phyloP scores from a whole-genome alignment of 2,329 filamentous ascomycete species.

The Aspergillus quadrilineatus region DNA sequence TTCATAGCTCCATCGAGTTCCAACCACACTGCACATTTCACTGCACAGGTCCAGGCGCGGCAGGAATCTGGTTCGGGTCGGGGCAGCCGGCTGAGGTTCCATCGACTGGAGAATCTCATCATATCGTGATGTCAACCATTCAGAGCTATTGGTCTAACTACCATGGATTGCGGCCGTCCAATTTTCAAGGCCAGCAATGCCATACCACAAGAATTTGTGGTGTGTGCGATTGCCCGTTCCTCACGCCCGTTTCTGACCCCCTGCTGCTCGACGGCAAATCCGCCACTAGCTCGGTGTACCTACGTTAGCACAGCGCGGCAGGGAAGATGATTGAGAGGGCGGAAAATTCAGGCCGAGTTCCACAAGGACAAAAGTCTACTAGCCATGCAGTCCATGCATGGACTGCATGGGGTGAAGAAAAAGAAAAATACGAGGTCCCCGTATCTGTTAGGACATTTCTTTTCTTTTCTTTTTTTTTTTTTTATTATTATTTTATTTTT shows the following conservation, averaged over 20 bases:
- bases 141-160: neutral
- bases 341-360: neutral
- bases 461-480: too few relatives aligned
- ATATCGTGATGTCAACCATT: constrained; percentile 5
- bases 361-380: neutral
- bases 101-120: neutral
- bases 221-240: neutral
- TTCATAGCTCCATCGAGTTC: neutral
- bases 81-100: neutral
- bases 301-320: constrained; percentile 2
- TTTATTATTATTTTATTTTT: too few relatives aligned
- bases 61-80: neutral
- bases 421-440: neutral
- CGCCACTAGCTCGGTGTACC: constrained; percentile 9
- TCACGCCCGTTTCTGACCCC: neutral
- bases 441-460: too few relatives aligned
- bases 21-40: neutral
- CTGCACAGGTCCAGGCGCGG: neutral
- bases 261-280: constrained; percentile 1
- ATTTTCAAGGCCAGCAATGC: neutral
- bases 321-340: neutral
- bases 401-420: neutral
- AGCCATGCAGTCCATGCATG: neutral
- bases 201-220: neutral
- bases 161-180: neutral